Base-by-base conservation (phyloP, 106 monocot species). In the Vanilla planifolia region DNA sequence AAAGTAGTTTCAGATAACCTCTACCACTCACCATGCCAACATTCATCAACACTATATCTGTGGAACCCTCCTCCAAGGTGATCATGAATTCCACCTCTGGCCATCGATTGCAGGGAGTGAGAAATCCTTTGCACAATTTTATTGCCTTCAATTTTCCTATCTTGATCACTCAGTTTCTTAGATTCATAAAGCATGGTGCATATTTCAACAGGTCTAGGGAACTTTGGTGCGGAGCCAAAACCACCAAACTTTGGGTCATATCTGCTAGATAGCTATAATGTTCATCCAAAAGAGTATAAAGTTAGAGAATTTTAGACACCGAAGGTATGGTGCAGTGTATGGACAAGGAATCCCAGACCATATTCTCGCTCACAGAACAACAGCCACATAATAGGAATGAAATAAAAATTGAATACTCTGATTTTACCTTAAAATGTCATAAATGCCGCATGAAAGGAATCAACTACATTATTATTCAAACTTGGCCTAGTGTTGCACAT, bases 51-150 rank as follows among this genome's bases (percentile, higher is more conserved):
- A 61, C 95, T 95, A 53, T 90, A 95, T 68, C 95, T 75, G 48
- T 95, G 95, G 70, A 95, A 95, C 28, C 95, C 95, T 45, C 95
- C 95, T 48, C 95, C 95, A 61, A 95, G 51, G 40, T 95, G 95
- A 52, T 95, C 94, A 72, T 95, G 94, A 44, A 95, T 69, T 35
- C 94, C 94, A 68, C 94, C 94, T 74, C 83, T 86, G 14, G 94
- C 83, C 94, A 95, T 95, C 71, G 83, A 89, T 53, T 81, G 74
- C 80, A 95, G 64, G 17, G 66, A 90, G 71, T 84, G 71, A 46
- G 41, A 70, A 43, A 86, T 73, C 86, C 86, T 95, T 42, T 71
- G 51, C 70, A 83, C 47, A 48, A 52, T 33, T 50, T 66, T 73
- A 29, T 59, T 69, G 33, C 89, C 77, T 69, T 90, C 94, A 60